These are phyloP conservation scores for Hyphopichia khmerensis DNA, from an alignment of 1,139 yeast genomes.

Conservation along the genomic window DNA sequence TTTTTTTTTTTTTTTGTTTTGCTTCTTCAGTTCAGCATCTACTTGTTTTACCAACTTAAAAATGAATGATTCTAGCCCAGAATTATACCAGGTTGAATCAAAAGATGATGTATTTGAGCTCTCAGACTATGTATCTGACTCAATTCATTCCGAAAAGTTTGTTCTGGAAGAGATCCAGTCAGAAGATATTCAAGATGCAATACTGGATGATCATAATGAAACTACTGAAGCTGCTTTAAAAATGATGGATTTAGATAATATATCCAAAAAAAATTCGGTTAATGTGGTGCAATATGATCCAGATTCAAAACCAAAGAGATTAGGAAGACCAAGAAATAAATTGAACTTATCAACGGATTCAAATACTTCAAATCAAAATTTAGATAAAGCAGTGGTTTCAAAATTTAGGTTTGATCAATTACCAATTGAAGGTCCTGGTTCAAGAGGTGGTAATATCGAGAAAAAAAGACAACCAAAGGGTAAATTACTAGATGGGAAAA, in stretches of 20 bases:
- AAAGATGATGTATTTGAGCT: background rate
- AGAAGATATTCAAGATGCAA: background rate
- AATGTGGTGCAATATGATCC: slow-evolving; percentile 37
- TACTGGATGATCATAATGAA: slow-evolving; percentile 5
- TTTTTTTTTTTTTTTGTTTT: too few relatives aligned
- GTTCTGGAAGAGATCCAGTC: too few relatives aligned
- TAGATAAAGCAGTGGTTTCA: slow-evolving; percentile 32
- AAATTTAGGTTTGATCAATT: slow-evolving; percentile 36
- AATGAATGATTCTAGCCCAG: too few relatives aligned
- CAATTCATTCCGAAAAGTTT: background rate
- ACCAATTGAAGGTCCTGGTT: slow-evolving; percentile 46
- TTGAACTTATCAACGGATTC: slow-evolving; percentile 12
- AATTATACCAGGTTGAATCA: too few relatives aligned
- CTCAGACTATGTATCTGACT: slow-evolving; percentile 1
- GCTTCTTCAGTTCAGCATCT: too few relatives aligned
- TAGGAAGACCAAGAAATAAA: slow-evolving; percentile 38
- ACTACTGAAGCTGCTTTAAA: slow-evolving; percentile 18
- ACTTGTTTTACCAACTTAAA: too few relatives aligned
- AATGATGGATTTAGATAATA: slow-evolving; percentile 11
- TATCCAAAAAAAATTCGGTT: slow-evolving; percentile 2
- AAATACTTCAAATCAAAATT: slow-evolving; percentile 29
- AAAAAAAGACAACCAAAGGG: slow-evolving; percentile 26
- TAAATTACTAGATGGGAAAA: slow-evolving; percentile 23
- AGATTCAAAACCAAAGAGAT: slow-evolving; percentile 26
- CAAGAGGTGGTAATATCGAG: slow-evolving; percentile 38